Base-by-base conservation (phyloP, 768 basidiomycete genomes). In the Hemileccinum impolitum region DNA sequence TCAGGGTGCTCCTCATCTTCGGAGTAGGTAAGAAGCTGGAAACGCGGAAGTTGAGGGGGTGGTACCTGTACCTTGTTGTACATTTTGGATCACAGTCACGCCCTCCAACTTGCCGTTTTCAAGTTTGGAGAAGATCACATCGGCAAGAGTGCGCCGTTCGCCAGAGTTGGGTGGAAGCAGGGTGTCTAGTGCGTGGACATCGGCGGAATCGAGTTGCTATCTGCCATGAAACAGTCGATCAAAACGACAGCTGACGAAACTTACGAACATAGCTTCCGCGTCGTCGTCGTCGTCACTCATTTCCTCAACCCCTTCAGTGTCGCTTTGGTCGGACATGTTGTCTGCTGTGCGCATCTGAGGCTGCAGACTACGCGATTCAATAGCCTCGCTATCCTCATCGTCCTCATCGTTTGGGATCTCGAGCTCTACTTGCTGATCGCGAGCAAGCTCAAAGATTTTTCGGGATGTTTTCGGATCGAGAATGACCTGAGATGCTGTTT, bases 71-170 rank as follows among this genome's bases (percentile, higher is more conserved):
- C 84, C 81, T 76, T 78, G 82, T 23, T 77, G 74, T 8, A 80
- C 77, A 58, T 81, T 82, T 63, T 78, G 77, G 47, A 84, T 81
- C 25, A 78, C 71, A 10, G 79, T 75, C 8, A 80, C 66, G 34
- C 77, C 73, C 39, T 73, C 72, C 4, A 75, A 66, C 53, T 85
- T 82, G 43, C 73, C 76, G 48, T 76, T 79, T 50, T 94, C 87
- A 19, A 99, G 75, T 71, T 97, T 97, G 21, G 89, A 79, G 63
- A 99, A 91, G 51, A 98, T 99, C n/a, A 98, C 76, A 65, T 99
- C 96, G 26, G 96, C 96, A 26, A 99, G 73, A 3, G 95, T 97
- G 66, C 81, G 79, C 39, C 90, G 81, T 65, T 90, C 85, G 7
- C 79, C 78, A 14, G 81, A 75, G 67, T 85, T 90, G 13, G 82